These are phyloP conservation scores for Umbelopsis ramanniana DNA, from an alignment of 192 early-diverging fungal species.

Conservation along the genomic window DNA sequence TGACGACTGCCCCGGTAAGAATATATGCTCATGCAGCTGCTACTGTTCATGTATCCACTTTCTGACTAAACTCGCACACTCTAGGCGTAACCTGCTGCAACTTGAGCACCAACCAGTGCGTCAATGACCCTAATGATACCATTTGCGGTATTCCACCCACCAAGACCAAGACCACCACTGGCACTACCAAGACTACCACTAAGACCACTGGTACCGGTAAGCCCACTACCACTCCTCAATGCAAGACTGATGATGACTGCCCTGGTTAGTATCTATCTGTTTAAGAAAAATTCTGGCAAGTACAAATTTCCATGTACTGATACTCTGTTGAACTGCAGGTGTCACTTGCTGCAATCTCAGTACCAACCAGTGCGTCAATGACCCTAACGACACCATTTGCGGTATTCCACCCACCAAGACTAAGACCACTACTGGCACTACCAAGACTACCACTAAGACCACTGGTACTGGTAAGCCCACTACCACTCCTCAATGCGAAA, in stretches of 20 bases:
- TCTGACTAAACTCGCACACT: not conserved
- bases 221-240: conserved; percentile 16
- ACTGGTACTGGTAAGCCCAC: not conserved
- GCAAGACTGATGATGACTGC: conserved; percentile 27
- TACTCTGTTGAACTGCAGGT: not conserved
- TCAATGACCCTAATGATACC: conserved; percentile 25
- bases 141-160: conserved; percentile 32
- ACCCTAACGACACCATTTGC: conserved; percentile 28
- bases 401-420: conserved; percentile 25
- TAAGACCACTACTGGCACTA: not conserved
- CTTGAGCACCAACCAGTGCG: conserved; percentile 28
- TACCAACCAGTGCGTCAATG: conserved; percentile 31
- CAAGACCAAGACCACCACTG: conserved; percentile 3
- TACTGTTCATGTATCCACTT: too few relatives aligned
- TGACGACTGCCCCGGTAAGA: conserved; percentile 28
- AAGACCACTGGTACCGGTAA: not conserved
- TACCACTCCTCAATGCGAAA: conserved; percentile 4
- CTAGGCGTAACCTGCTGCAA: conserved; percentile 29
- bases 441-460: not conserved
- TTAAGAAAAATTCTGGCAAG: not conserved
- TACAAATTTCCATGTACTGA: too few relatives aligned
- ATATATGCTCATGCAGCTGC: not conserved
- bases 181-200: not conserved
- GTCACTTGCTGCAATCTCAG: conserved; percentile 29
- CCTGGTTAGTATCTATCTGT: not conserved